Conservation (phyloP, 306 rosid species). For the Castanea sativa region DNA sequence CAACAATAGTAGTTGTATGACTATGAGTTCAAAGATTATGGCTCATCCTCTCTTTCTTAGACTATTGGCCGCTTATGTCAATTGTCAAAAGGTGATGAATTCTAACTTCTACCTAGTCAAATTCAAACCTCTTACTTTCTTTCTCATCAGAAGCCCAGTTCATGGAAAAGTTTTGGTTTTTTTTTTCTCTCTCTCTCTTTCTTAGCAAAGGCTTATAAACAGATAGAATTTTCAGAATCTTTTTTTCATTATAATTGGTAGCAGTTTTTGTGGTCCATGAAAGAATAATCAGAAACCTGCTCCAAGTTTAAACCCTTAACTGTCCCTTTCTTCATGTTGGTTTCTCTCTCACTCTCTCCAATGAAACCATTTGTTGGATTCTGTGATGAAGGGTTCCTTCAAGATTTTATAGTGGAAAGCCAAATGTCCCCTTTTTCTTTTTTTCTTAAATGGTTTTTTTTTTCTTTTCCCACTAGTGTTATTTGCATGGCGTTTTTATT, state of each 20-base stretch:
- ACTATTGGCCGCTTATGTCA: constrained; percentile 27
- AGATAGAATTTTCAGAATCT: background rate
- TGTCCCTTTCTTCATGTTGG: background rate
- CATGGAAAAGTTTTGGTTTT: too few relatives aligned
- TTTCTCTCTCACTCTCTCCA: background rate
- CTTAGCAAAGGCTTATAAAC: background rate
- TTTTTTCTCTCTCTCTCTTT: background rate
- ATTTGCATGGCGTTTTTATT: background rate
- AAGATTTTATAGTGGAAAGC: background rate
- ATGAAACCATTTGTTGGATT: background rate
- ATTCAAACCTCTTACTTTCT: background rate
- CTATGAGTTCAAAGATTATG: constrained; percentile 34
- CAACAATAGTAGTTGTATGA: constrained; percentile 13
- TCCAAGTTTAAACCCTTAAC: background rate
- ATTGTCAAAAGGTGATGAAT: constrained; percentile 38
- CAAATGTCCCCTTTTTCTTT: background rate
- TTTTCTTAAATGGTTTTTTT: background rate
- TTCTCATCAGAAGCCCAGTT: background rate
- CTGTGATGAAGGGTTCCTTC: background rate
- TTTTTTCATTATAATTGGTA: background rate
- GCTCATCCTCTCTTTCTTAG: constrained; percentile 43
- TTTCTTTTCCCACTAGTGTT: background rate
- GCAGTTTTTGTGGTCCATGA: background rate
- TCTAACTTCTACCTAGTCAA: background rate
- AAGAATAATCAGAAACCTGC: background rate